These are phyloP conservation scores for Aspergillus sp. DNA, from an alignment of 2,329 filamentous ascomycete genomes.

Conservation along the genomic window DNA sequence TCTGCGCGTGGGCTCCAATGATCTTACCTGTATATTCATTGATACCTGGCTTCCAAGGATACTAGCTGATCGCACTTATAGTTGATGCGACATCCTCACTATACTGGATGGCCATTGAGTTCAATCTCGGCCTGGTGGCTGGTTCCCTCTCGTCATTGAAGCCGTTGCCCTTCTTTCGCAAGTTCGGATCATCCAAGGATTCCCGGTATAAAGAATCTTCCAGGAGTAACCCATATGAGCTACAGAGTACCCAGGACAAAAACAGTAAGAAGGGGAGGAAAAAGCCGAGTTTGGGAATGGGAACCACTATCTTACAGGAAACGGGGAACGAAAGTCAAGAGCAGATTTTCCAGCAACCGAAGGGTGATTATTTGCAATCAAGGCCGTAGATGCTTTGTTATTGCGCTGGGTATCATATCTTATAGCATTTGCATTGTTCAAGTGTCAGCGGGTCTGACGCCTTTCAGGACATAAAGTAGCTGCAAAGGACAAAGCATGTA, in stretches of 20 bases:
- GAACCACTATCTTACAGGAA: background rate
- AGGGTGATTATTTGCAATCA: background rate
- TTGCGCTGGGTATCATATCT: too few species aligned
- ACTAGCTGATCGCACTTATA: too few species aligned
- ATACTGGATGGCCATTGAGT: too few species aligned
- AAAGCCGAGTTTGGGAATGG: background rate
- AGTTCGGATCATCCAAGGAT: background rate
- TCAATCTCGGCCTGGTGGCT: background rate
- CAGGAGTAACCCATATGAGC: background rate
- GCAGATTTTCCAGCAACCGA: background rate
- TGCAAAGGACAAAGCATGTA: too few species aligned
- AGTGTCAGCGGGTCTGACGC: too few species aligned
- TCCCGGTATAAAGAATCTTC: background rate
- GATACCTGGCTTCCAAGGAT: too few species aligned
- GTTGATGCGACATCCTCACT: too few species aligned
- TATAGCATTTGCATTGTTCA: too few species aligned
- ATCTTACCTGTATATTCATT: too few species aligned
- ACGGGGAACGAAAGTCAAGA: background rate
- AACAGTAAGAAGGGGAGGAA: background rate
- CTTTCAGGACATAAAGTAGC: too few species aligned
- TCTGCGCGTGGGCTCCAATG: too few species aligned
- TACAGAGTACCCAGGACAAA: background rate
- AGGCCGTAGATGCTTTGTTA: background rate
- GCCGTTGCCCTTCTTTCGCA: background rate
- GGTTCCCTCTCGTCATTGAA: background rate